Percentiles rank a stretch among this genome's conserved stretches.
Evolutionary conservation across 352 stramenopile species (phyloP).

Genomic region (Pythium aphanidermatum): DNA sequence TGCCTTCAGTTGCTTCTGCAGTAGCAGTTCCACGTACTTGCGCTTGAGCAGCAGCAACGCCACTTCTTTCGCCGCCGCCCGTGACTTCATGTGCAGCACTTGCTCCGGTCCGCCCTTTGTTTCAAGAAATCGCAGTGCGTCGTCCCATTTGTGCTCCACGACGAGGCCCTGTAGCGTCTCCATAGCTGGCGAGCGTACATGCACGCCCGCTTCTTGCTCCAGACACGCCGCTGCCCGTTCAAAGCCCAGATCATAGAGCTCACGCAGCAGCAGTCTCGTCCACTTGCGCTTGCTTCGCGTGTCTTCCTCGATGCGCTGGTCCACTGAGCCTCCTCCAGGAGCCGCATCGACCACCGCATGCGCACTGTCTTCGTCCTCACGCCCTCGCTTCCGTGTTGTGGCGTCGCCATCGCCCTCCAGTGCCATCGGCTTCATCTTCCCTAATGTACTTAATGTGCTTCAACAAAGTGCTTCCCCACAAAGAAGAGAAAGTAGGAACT

Average conservation of each 20-base stretch:
- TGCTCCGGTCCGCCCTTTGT: neutral
- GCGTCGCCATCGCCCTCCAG: too few species aligned
- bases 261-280: constrained; percentile 61
- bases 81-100: constrained; percentile 40
- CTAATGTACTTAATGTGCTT: too few species aligned
- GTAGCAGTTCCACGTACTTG: constrained; percentile 57
- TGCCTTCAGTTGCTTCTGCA: constrained; percentile 26
- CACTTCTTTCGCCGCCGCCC: constrained; percentile 28
- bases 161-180: constrained; percentile 38
- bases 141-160: constrained; percentile 38
- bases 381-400: neutral
- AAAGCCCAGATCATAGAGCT: constrained; percentile 72
- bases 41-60: constrained; percentile 50
- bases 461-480: too few species aligned
- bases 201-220: constrained; percentile 50
- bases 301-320: constrained; percentile 11
- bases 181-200: constrained; percentile 53
- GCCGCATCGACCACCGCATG: too few species aligned
- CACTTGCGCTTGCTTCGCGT: constrained; percentile 39
- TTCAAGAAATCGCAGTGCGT: constrained; percentile 36
- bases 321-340: too few species aligned
- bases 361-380: too few species aligned
- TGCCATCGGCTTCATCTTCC: too few species aligned
- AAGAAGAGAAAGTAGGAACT: too few species aligned
- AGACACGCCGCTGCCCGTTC: constrained; percentile 30